Evolutionary conservation across 2,329 filamentous ascomycete species (phyloP), one percentile per base, ranked within the genome.

Genomic region (Trichocomaceae sp.): DNA sequence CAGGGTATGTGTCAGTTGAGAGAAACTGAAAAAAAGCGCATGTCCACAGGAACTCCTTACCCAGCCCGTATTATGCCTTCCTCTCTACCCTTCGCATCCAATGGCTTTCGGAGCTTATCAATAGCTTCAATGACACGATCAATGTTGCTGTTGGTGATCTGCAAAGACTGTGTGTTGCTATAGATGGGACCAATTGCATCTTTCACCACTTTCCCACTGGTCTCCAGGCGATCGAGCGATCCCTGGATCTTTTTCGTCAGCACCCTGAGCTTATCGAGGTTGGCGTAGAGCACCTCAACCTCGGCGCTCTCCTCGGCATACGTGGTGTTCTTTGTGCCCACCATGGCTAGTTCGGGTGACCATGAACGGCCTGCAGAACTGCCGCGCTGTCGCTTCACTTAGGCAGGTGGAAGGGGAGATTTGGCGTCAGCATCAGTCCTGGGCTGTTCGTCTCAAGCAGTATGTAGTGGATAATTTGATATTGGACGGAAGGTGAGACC

Each of bases 241-340:
- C 88, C 86, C 72, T 95, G 88, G 54, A 99, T 96, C 77, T 95
- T 96, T 77, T 93, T 96, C 31, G 90, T 96, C 69, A 97, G 81
- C 66, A 90, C 84, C 57, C 90, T 87, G 63, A 95, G 95, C 80
- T 96, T 97, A 64, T 95, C 90, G 59, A 97, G 83, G 61, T 84
- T 84, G 54, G 83, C 82, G 61, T 80, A 81, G 22, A 86, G 71
- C 52, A 85, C 83, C 69, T 85, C 83, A 42, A 85, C 83, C 70
- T 86, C 83, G 6, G 83, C 83, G 66, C 81, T 82, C 73, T 86
- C 83, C 72, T 86, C 83, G 35, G 81, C 81, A 67, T 81, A 81
- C 37, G 79, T 79, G 53, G 76, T 77, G 69, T 80, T 81, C 59
- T 79, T 76, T 57, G 75, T 74, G 51, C 72, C 79, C 54, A 80